phyloP scores from a whole-genome alignment of 75 land plant species.

The Cupressus sempervirens region DNA sequence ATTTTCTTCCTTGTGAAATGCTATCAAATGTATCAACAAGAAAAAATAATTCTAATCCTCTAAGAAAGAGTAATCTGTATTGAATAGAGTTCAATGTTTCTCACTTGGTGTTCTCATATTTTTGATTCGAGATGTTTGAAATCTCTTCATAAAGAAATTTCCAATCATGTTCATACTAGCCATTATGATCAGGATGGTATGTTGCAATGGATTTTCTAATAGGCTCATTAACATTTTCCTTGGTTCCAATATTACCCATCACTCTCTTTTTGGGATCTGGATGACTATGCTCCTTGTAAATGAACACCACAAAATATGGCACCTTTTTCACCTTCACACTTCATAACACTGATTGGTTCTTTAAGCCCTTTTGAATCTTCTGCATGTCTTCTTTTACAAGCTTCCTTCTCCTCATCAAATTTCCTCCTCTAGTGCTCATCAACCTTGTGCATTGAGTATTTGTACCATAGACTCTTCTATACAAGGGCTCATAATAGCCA shows the following conservation, averaged over 20 bases:
- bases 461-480: conserved; percentile 11
- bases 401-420: background rate
- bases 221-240: background rate
- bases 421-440: conserved; percentile 7
- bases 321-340: background rate
- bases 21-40: too few relatives aligned
- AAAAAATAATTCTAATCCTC: too few relatives aligned
- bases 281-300: conserved; percentile 9
- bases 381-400: too few relatives aligned
- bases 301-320: conserved; percentile 8
- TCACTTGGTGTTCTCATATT: background rate
- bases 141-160: conserved; percentile 16
- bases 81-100: too few relatives aligned
- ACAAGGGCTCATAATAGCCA: background rate
- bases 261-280: background rate
- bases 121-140: background rate
- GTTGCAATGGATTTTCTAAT: conserved; percentile 9
- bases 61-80: too few relatives aligned
- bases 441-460: conserved; percentile 10
- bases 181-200: conserved; percentile 20
- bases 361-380: too few relatives aligned
- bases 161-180: conserved; percentile 8
- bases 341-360: background rate
- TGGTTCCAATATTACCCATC: background rate
- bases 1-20: too few relatives aligned